Base-by-base conservation (phyloP, 176 grass and related monocot species). In the Triticum urartu region DNA sequence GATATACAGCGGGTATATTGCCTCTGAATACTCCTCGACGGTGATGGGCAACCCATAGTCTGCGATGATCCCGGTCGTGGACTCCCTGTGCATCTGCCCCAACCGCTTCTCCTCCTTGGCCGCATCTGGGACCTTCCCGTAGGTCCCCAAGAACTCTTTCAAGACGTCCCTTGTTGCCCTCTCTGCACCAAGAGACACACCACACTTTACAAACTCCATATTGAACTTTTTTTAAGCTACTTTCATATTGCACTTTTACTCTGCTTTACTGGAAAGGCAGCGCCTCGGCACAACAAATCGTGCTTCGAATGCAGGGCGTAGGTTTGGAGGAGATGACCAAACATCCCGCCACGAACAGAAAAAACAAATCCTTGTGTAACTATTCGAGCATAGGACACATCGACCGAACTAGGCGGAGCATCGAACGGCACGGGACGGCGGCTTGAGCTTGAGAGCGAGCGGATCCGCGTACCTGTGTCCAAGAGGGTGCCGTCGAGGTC, bases 401-500 rank as follows among this genome's bases (percentile, higher is more conserved):
- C 24, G 25, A 26, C 6, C 1, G 64, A 83, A 15, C 50, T 35
- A 68, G 56, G 56, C 56, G 56, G 50, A 64, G 13, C 26, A 42
- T 77, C 45, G 79, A 39, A 52, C 30, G 35, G 65, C 64, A 45
- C 50, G 50, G 10, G 28, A 42, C 21, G 13, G 26, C 64, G 64
- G 11, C 21, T 54, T 26, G 20, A 36, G 42, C 25, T 20, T 3
- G 50, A 60, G 40, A 33, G 39, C 8, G 33, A 1, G 26, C 21
- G 59, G 78, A 88, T 65, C 39, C 11, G 52, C 17, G 25, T 83
- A 90, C 93, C 93, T 60, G 91, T 86, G 86, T 94, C 93, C 6
- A 98, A 58, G 50, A 98, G 86, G 10, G 95, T 98, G 75, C 95
- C 95, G 47, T 95, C 95, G 68, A 98, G 85, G 75, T 98, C 95